Conservation (phyloP, 2,329 filamentous ascomycete genomes). For the Pseudogymnoascus sp. region DNA sequence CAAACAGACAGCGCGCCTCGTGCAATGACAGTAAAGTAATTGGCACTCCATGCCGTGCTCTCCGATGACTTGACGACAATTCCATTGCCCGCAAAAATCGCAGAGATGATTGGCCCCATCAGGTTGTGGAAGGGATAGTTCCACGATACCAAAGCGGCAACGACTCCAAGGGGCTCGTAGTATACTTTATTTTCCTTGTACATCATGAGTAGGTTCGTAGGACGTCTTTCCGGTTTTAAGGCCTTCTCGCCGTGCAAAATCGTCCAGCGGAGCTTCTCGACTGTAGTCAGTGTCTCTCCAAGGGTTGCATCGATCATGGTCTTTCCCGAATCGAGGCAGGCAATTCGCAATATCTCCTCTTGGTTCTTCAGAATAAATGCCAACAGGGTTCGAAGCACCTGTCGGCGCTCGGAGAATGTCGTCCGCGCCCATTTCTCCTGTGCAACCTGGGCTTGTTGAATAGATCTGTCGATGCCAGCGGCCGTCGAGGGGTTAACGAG, state of each 20-base stretch:
- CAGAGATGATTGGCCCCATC: slow-evolving; percentile 81
- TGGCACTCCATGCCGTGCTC: slow-evolving; percentile 86
- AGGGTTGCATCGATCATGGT: slow-evolving; percentile 90
- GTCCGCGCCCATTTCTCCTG: slow-evolving; percentile 73
- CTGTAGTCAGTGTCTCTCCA: slow-evolving; percentile 89
- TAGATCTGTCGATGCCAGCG: slow-evolving; percentile 69
- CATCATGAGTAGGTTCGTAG: slow-evolving; percentile 86
- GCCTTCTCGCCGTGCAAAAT: slow-evolving; percentile 82
- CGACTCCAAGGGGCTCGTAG: slow-evolving; percentile 89
- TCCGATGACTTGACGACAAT: slow-evolving; percentile 93
- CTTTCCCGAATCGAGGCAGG: slow-evolving; percentile 90
- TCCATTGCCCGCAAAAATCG: slow-evolving; percentile 83
- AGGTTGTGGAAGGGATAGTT: slow-evolving; percentile 97
- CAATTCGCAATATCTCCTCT: slow-evolving; percentile 74
- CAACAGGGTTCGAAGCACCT: slow-evolving; percentile 73
- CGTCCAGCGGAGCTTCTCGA: slow-evolving; percentile 92
- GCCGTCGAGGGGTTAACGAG: slow-evolving; percentile 68
- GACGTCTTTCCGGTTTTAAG: slow-evolving; percentile 61
- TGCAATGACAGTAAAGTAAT: slow-evolving; percentile 73
- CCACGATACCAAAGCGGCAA: slow-evolving; percentile 90
- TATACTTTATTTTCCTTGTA: slow-evolving; percentile 88
- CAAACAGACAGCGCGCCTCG: slow-evolving; percentile 73
- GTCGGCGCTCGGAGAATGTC: slow-evolving; percentile 67
- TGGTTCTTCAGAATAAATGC: slow-evolving; percentile 83
- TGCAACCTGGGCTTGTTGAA: slow-evolving; percentile 65